A percentile compares a stretch with the other conserved stretches of the same genome.
phyloP scores from a whole-genome alignment of 129 eudicot species.

The Kitagawia praeruptora region DNA sequence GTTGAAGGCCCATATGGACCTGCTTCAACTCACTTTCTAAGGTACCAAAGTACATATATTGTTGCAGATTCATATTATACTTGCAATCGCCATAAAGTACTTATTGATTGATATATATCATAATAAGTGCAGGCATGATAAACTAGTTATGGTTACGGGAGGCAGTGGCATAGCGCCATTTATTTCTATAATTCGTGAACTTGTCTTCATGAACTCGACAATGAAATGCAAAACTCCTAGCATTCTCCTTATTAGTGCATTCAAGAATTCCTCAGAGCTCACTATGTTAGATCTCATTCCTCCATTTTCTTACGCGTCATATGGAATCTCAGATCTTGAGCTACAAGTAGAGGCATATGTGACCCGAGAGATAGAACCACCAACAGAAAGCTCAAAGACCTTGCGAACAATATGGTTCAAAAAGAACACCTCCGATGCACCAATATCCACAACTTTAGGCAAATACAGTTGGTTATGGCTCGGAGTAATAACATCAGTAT shows the following conservation, averaged over 20 bases:
- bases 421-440: constrained; percentile 44
- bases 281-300: constrained; percentile 72
- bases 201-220: constrained; percentile 31
- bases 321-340: constrained; percentile 31
- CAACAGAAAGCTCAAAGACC: constrained; percentile 18
- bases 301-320: constrained; percentile 35
- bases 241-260: constrained; percentile 46
- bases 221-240: constrained; percentile 36
- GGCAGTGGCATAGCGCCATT: constrained; percentile 93
- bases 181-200: constrained; percentile 69
- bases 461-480: constrained; percentile 49
- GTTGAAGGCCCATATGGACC: constrained; percentile 10
- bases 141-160: constrained; percentile 78
- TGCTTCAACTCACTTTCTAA: constrained; percentile 1
- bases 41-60: background rate
- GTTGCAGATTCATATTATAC: background rate
- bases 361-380: constrained; percentile 46
- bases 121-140: constrained; percentile 46
- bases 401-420: constrained; percentile 50
- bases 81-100: background rate
- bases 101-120: background rate
- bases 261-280: constrained; percentile 62
- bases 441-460: constrained; percentile 52
- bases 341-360: constrained; percentile 79
- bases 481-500: constrained; percentile 32